A percentile compares a stretch with the other conserved stretches of the same genome.
These are phyloP conservation scores for Lecanicillium sp. DNA, from an alignment of 2,329 filamentous ascomycete genomes.

Conservation along the genomic window DNA sequence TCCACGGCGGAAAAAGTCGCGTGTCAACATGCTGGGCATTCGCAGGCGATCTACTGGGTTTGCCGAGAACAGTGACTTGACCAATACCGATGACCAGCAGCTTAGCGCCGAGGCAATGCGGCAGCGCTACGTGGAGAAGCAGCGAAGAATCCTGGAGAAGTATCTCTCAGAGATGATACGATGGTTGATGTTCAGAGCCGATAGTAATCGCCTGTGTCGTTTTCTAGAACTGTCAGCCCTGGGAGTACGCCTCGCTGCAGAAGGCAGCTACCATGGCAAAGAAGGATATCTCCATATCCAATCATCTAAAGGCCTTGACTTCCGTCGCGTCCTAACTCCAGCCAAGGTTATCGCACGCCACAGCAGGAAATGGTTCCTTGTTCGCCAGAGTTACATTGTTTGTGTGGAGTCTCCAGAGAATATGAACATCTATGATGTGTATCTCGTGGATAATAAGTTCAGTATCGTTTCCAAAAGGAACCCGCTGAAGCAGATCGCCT, in stretches of 20 bases:
- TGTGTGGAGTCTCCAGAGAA: conserved; percentile 98
- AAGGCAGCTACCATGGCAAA: conserved; percentile 96
- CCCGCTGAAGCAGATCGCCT: conserved; percentile 41
- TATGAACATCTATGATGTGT: conserved; percentile 98
- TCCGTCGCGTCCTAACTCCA: conserved; percentile 72
- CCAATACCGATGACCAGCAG: conserved; percentile 31
- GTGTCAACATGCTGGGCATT: conserved; percentile 44
- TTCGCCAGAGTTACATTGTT: conserved; percentile 95
- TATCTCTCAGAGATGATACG: conserved; percentile 92
- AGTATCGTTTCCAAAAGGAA: conserved; percentile 66
- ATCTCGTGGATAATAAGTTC: conserved; percentile 89
- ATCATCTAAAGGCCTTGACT: conserved; percentile 81
- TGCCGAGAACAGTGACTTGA: conserved; percentile 38
- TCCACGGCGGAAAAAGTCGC: conserved; percentile 39
- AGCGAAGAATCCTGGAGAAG: conserved; percentile 77
- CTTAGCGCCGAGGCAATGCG: conserved; percentile 45
- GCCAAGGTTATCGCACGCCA: conserved; percentile 74
- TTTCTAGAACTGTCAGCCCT: conserved; percentile 93
- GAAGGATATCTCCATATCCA: conserved; percentile 92
- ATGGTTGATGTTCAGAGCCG: conserved; percentile 92
- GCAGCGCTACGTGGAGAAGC: conserved; percentile 67
- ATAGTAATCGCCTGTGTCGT: conserved; percentile 91
- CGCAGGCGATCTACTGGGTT: conserved; percentile 45
- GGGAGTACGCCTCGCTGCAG: conserved; percentile 85
- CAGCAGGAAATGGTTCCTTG: conserved; percentile 92